phyloP scores from a whole-genome alignment of 495 filamentous ascomycete genomes.

The Pseudevernia furfuracea region DNA sequence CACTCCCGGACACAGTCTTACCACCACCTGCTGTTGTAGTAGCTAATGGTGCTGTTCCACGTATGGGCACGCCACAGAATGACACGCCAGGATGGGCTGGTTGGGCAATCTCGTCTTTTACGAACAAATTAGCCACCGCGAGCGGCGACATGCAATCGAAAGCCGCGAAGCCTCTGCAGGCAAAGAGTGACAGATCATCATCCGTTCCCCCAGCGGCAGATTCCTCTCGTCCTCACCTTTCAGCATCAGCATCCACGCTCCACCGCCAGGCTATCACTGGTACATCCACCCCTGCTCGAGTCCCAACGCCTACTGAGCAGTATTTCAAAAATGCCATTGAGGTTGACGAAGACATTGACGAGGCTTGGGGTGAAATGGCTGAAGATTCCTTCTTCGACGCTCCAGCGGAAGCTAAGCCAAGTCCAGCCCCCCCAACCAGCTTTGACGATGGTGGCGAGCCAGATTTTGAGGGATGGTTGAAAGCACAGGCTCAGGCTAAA shows the following conservation, averaged over 20 bases:
- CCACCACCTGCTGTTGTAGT: slow-evolving; percentile 39
- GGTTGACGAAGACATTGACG: slow-evolving; percentile 49
- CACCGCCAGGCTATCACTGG: slow-evolving; percentile 44
- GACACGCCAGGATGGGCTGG: slow-evolving; percentile 75
- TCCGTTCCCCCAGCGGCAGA: slow-evolving; percentile 37
- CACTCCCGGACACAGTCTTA: slow-evolving; percentile 73
- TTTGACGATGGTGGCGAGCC: slow-evolving; percentile 82
- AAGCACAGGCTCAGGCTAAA: slow-evolving; percentile 72
- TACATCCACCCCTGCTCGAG: slow-evolving; percentile 19
- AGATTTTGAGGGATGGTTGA: slow-evolving; percentile 90
- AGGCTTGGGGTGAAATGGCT: slow-evolving; percentile 39
- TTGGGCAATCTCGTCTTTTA: slow-evolving; percentile 98
- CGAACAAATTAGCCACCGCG: slow-evolving; percentile 78
- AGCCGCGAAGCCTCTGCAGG: slow-evolving; percentile 27
- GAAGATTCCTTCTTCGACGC: slow-evolving; percentile 44
- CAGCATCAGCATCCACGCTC: slow-evolving; percentile 45
- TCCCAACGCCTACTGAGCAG: slow-evolving; percentile 38
- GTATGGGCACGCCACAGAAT: slow-evolving; percentile 68
- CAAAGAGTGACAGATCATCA: slow-evolving; percentile 37
- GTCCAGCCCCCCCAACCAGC: slow-evolving; percentile 30
- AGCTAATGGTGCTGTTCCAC: slow-evolving; percentile 41
- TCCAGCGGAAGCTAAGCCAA: slow-evolving; percentile 33
- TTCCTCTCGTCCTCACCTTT: slow-evolving; percentile 25
- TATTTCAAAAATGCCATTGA: slow-evolving; percentile 52
- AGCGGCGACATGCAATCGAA: slow-evolving; percentile 72